Evolutionary conservation across 2,329 filamentous ascomycete species (phyloP).

Genomic region (Pyricularia grisea): DNA sequence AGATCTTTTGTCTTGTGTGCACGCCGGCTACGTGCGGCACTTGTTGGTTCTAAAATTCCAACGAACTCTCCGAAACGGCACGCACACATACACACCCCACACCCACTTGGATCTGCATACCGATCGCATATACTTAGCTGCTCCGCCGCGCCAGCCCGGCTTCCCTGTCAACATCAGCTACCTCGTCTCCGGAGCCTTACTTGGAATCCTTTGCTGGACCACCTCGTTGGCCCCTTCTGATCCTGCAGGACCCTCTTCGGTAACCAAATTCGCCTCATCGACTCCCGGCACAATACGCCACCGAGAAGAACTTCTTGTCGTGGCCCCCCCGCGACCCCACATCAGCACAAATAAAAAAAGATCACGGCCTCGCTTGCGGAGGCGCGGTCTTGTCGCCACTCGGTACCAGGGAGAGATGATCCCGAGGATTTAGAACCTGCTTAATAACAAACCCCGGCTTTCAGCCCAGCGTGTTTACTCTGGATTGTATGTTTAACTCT

Average conservation of each 20-base stretch:
- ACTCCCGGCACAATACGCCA: not conserved
- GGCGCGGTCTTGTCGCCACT: not conserved
- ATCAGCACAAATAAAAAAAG: not conserved
- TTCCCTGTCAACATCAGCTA: not conserved
- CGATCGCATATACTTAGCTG: not conserved
- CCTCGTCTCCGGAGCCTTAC: not conserved
- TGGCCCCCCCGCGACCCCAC: not conserved
- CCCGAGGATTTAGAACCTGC: constrained; percentile 1
- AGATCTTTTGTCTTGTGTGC: not conserved
- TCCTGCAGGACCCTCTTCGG: not conserved
- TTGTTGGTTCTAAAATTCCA: not conserved
- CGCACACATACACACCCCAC: not conserved
- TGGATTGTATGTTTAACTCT: constrained; percentile 7
- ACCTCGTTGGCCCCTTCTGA: not conserved
- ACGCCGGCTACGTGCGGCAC: not conserved
- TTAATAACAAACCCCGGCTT: not conserved
- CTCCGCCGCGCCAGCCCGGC: not conserved
- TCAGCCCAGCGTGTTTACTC: not conserved
- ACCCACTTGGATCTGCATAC: not conserved
- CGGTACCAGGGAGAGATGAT: constrained; percentile 5
- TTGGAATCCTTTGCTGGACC: not conserved
- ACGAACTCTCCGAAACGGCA: not conserved
- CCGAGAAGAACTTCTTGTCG: not conserved
- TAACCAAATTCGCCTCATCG: not conserved
- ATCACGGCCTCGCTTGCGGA: not conserved